Percentiles rank a stretch among this genome's conserved stretches.
Evolutionary conservation across 805 yeast species (phyloP).

Genomic region (Schizosaccharomyces lindneri): DNA sequence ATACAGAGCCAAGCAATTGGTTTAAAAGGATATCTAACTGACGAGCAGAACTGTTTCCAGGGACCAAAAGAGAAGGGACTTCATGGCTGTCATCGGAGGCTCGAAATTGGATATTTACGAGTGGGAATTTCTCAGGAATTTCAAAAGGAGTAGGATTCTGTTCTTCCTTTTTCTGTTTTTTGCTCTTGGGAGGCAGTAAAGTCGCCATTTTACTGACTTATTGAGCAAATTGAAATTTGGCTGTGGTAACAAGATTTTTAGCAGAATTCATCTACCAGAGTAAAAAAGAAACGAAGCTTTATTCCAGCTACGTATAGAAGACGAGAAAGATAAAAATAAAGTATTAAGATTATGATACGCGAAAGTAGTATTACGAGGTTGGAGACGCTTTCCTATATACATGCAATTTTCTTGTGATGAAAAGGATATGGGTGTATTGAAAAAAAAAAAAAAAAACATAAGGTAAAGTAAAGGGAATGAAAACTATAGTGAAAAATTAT

Average conservation of each 20-base stretch:
- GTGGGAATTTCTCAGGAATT: slow-evolving; percentile 1
- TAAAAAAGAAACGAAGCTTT: no score
- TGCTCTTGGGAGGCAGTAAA: not conserved
- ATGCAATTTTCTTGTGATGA: no score
- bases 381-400: no score
- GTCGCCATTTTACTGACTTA: not conserved
- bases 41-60: slow-evolving; percentile 61
- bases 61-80: slow-evolving; percentile 23
- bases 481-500: no score
- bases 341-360: no score
- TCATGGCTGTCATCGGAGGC: not conserved
- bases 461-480: no score
- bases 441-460: no score
- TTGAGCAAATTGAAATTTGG: not conserved
- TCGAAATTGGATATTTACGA: not conserved
- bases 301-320: no score
- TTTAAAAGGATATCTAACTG: slow-evolving; percentile 77
- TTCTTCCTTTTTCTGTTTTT: not conserved
- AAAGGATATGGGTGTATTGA: no score
- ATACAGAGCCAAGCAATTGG: slow-evolving; percentile 31
- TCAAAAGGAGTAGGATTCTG: not conserved
- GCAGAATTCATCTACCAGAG: no score
- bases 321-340: no score
- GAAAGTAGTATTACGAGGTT: no score
- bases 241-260: not conserved